Evolutionary conservation across 164 flowering plant genomes (phyloP).

Genomic region (Piper longum): DNA sequence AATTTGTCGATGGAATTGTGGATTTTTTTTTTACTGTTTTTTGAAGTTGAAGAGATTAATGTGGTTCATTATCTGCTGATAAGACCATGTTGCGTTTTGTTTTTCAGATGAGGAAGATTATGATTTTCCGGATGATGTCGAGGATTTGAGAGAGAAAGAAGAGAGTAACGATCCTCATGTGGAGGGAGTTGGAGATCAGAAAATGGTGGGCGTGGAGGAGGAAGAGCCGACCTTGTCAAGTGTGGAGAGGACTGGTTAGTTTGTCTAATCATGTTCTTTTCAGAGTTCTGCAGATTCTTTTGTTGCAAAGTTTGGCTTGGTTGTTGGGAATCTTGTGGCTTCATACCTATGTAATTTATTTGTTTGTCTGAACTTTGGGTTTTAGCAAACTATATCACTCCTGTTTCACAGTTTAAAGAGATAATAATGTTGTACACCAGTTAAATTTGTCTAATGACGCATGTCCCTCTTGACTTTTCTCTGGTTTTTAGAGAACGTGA

Average conservation of each 20-base stretch:
- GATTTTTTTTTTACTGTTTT: too few species aligned
- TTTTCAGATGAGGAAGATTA: not conserved
- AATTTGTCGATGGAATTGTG: too few species aligned
- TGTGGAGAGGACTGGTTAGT: not conserved
- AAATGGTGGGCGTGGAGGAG: not conserved
- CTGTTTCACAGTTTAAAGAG: not conserved
- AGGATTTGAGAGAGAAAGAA: not conserved
- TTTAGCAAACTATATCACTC: too few species aligned
- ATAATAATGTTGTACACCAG: not conserved
- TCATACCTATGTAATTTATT: too few species aligned
- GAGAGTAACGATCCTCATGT: not conserved
- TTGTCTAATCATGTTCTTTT: not conserved
- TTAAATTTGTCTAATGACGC: not conserved
- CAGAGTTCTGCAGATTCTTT: too few species aligned
- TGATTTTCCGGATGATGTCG: not conserved
- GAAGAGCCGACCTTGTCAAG: not conserved
- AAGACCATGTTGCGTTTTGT: not conserved
- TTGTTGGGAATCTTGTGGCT: not conserved
- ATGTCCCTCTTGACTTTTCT: not conserved
- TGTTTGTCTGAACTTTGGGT: too few species aligned
- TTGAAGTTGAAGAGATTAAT: too few species aligned
- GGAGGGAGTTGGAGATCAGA: not conserved
- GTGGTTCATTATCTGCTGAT: too few species aligned
- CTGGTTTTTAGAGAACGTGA: not conserved
- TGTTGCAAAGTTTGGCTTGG: not conserved